phyloP scores from a whole-genome alignment of 106 monocot genomes.

The Allium cepa region DNA sequence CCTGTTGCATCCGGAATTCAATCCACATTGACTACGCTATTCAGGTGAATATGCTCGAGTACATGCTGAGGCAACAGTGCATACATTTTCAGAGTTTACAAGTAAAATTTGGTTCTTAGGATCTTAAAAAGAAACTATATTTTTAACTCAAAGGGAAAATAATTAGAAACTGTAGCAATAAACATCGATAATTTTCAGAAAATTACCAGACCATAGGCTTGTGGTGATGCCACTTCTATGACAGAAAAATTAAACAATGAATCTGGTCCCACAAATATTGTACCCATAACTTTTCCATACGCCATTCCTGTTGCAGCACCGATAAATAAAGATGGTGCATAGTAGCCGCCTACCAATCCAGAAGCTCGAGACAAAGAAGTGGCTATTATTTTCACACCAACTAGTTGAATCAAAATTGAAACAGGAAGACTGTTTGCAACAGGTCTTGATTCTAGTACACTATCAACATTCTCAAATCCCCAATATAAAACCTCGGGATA shows the following conservation, averaged over 20 bases:
- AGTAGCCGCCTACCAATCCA: conserved; percentile 93
- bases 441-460: conserved; percentile 76
- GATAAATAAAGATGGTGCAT: conserved; percentile 96
- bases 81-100: too few relatives aligned
- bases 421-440: conserved; percentile 61
- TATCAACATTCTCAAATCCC: conserved; percentile 96
- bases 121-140: too few relatives aligned
- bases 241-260: conserved; percentile 41
- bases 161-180: too few relatives aligned
- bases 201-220: conserved; percentile 93
- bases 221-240: conserved; percentile 87
- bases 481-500: conserved; percentile 93
- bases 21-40: too few relatives aligned
- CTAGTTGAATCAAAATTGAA: conserved; percentile 61
- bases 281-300: conserved; percentile 65
- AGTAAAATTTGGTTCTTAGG: too few relatives aligned
- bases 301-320: conserved; percentile 98
- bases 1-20: too few relatives aligned
- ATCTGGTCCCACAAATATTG: conserved; percentile 35
- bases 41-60: too few relatives aligned
- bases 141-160: too few relatives aligned
- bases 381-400: conserved; percentile 80
- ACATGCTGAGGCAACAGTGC: too few relatives aligned
- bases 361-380: conserved; percentile 76
- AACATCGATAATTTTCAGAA: not conserved